A percentile compares a stretch with the other conserved stretches of the same genome.
Conservation (phyloP, 495 filamentous ascomycete genomes). For the Amniculicola lignicola region DNA sequence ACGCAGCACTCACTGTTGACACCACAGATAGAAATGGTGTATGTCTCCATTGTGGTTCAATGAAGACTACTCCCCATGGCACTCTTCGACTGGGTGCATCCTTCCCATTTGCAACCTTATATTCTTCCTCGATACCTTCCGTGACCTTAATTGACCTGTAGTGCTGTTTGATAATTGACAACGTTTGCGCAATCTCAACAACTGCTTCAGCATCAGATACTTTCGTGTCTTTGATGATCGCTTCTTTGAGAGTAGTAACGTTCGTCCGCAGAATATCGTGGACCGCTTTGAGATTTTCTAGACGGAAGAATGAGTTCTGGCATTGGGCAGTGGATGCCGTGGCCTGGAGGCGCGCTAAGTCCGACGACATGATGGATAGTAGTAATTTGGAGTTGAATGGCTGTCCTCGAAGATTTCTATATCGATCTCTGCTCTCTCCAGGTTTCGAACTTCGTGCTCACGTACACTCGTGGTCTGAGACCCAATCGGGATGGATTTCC, state of each 20-base stretch:
- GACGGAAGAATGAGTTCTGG: constrained; percentile 47
- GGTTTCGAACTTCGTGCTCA: no score
- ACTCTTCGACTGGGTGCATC: constrained; percentile 35
- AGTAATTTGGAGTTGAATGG: no score
- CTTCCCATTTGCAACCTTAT: constrained; percentile 48
- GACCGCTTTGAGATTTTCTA: constrained; percentile 47
- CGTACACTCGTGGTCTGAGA: no score
- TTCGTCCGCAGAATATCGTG: constrained; percentile 42
- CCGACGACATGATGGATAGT: no score
- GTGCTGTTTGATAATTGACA: constrained; percentile 46
- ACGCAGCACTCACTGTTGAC: constrained; percentile 47
- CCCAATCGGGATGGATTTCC: no score
- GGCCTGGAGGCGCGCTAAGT: neutral
- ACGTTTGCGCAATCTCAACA: constrained; percentile 45
- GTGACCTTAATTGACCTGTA: constrained; percentile 44
- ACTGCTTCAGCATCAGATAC: constrained; percentile 43
- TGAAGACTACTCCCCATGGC: constrained; percentile 51
- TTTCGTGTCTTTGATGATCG: constrained; percentile 44
- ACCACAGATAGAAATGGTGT: constrained; percentile 51
- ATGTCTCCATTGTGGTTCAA: constrained; percentile 46
- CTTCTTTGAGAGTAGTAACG: constrained; percentile 40
- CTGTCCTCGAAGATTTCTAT: neutral
- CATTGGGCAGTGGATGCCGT: neutral
- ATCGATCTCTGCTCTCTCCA: no score
- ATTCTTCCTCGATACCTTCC: constrained; percentile 48